Percentiles rank a stretch among this genome's conserved stretches.
These are phyloP conservation scores for Uronychia setigera DNA, from an alignment of 73 alveolate genomes.

Conservation along the genomic window DNA sequence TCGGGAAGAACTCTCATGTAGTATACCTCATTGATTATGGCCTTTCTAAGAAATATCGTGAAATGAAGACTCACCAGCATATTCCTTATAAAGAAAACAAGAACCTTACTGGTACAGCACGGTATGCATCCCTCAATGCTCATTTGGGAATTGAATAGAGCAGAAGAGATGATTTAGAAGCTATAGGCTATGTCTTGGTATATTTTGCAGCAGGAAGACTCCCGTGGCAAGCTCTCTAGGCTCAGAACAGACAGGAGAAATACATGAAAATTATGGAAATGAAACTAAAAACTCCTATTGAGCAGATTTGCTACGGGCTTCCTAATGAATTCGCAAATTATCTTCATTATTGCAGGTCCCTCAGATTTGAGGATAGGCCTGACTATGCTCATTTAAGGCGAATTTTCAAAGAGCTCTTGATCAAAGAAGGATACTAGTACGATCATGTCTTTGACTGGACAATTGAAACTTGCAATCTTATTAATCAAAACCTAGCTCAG, in stretches of 20 bases:
- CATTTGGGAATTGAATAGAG: constrained; percentile 75
- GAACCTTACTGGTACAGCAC: constrained; percentile 84
- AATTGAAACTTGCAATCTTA: constrained; percentile 20
- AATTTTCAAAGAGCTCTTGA: constrained; percentile 68
- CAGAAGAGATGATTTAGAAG: constrained; percentile 80
- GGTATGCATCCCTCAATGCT: constrained; percentile 74
- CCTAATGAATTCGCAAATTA: constrained; percentile 76
- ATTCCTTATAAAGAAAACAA: constrained; percentile 79
- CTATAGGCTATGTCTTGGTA: constrained; percentile 73
- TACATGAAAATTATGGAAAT: constrained; percentile 67
- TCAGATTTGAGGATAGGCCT: constrained; percentile 82
- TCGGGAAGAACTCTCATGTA: constrained; percentile 63
- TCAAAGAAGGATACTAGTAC: constrained; percentile 58
- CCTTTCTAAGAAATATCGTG: constrained; percentile 69
- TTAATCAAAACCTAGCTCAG: constrained; percentile 11
- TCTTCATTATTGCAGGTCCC: constrained; percentile 64
- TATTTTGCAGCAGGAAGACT: constrained; percentile 64
- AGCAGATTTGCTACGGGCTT: constrained; percentile 66
- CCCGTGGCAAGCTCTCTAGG: constrained; percentile 77
- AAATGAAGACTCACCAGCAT: constrained; percentile 75
- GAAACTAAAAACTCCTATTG: constrained; percentile 75
- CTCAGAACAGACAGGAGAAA: constrained; percentile 65
- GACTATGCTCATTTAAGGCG: constrained; percentile 71
- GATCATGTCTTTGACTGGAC: constrained; percentile 75
- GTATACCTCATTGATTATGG: constrained; percentile 81